Evolutionary conservation across 169 alveolate species (phyloP).

Genomic region (Plasmodium yoelii): DNA sequence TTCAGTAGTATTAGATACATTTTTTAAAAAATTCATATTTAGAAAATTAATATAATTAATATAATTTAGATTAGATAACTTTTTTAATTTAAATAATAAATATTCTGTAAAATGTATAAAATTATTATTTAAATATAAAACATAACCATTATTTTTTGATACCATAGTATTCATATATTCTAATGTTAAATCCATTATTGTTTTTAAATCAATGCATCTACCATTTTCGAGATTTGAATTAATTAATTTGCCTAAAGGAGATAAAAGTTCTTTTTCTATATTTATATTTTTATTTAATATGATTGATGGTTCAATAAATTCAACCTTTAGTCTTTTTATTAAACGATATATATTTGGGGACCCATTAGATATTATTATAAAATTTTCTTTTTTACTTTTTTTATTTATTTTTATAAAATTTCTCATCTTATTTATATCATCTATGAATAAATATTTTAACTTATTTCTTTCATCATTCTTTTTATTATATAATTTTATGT

Average conservation of each 20-base stretch:
- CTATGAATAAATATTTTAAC: constrained; percentile 22
- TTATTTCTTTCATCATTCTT: background rate
- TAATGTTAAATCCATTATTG: constrained; percentile 38
- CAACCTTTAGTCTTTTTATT: constrained; percentile 42
- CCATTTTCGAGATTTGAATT: constrained; percentile 30
- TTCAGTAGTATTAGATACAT: background rate
- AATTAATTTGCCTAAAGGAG: constrained; percentile 58
- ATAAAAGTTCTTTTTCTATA: constrained; percentile 13
- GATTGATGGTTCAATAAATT: constrained; percentile 44
- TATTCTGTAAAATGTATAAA: constrained; percentile 11
- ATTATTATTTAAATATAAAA: constrained; percentile 25
- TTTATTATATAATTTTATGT: background rate
- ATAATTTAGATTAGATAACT: constrained; percentile 18
- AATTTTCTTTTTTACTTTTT: constrained; percentile 48
- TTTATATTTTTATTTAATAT: constrained; percentile 25
- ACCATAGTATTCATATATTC: constrained; percentile 48
- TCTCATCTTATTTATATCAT: constrained; percentile 51
- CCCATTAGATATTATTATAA: constrained; percentile 21
- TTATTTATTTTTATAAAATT: constrained; percentile 59
- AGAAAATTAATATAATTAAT: constrained; percentile 42
- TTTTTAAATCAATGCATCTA: constrained; percentile 19
- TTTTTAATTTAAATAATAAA: constrained; percentile 40
- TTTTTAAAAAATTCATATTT: constrained; percentile 39
- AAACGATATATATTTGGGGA: constrained; percentile 8
- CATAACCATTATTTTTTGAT: constrained; percentile 63